phyloP scores from a whole-genome alignment of 2,329 filamentous ascomycete genomes.

The Aspergillus luchuensis region DNA sequence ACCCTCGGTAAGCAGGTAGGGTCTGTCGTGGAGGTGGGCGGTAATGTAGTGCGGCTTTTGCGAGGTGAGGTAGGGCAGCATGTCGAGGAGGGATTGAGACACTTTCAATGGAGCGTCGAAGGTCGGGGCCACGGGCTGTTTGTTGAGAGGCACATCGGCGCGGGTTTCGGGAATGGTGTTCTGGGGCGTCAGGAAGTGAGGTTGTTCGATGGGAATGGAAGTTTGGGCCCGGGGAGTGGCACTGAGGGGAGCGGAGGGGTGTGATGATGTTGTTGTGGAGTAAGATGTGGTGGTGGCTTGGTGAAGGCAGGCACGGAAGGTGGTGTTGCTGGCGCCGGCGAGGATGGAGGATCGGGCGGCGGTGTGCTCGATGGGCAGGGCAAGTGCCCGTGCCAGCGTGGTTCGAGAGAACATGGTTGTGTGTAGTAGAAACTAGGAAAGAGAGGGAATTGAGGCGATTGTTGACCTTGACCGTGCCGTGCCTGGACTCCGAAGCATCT shows the following conservation, averaged over 20 bases:
- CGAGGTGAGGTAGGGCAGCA: constrained; percentile 47
- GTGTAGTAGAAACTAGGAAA: neutral
- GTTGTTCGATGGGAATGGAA: constrained; percentile 21
- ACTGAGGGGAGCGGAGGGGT: constrained; percentile 33
- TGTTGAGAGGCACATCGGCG: constrained; percentile 31
- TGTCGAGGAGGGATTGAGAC: constrained; percentile 43
- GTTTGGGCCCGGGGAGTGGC: constrained; percentile 30
- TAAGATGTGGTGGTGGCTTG: constrained; percentile 35
- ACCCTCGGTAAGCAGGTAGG: constrained; percentile 59
- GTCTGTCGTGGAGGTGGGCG: constrained; percentile 51
- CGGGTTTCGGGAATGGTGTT: constrained; percentile 20
- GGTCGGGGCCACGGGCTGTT: constrained; percentile 41
- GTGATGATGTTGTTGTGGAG: constrained; percentile 29
- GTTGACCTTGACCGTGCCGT: neutral
- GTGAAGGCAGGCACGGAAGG: constrained; percentile 45
- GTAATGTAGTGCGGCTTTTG: constrained; percentile 52
- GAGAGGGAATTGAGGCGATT: constrained; percentile 2
- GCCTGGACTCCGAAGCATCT: neutral
- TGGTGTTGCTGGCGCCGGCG: constrained; percentile 27
- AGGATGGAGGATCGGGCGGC: constrained; percentile 13
- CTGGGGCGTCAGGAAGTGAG: constrained; percentile 16
- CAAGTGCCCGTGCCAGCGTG: constrained; percentile 32
- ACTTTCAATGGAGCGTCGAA: constrained; percentile 44
- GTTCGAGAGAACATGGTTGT: constrained; percentile 42
- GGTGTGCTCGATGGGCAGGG: constrained; percentile 29